These are phyloP conservation scores for Penicillium sumatraense DNA, from an alignment of 2,329 filamentous ascomycete genomes.

Conservation along the genomic window DNA sequence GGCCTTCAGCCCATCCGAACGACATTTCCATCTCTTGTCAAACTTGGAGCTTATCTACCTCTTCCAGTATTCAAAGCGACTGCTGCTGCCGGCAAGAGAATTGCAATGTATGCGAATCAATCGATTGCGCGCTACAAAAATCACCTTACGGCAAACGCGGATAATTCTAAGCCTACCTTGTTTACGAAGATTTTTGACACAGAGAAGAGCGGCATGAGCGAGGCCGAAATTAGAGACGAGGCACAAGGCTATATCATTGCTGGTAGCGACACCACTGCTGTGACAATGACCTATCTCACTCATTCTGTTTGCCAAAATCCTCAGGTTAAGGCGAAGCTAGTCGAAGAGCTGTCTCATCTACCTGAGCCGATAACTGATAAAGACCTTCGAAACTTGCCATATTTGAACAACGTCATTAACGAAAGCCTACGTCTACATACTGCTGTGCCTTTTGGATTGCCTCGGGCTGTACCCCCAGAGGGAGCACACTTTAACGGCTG, in stretches of 20 bases:
- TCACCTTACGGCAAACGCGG: constrained; percentile 18
- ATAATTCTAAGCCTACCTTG: constrained; percentile 26
- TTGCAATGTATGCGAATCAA: constrained; percentile 27
- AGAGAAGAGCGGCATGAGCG: constrained; percentile 29
- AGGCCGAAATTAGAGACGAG: constrained; percentile 45
- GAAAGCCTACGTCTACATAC: constrained; percentile 48
- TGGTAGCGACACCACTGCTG: constrained; percentile 58
- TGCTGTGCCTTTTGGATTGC: constrained; percentile 38
- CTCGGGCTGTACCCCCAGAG: constrained; percentile 44
- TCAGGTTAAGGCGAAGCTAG: constrained; percentile 19
- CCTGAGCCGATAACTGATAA: constrained; percentile 29
- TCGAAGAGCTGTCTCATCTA: constrained; percentile 24
- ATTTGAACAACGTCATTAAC: constrained; percentile 33
- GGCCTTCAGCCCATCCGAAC: constrained; percentile 23
- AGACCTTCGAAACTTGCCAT: constrained; percentile 49
- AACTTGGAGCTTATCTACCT: constrained; percentile 25
- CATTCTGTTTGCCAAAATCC: constrained; percentile 27
- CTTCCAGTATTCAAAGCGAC: constrained; percentile 28
- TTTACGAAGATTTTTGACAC: constrained; percentile 34
- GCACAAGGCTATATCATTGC: constrained; percentile 54
- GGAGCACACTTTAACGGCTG: constrained; percentile 47
- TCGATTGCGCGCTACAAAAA: constrained; percentile 31
- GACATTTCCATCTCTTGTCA: constrained; percentile 30
- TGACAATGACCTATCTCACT: constrained; percentile 52
- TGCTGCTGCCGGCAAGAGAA: constrained; percentile 21